Base-by-base conservation (phyloP, 73 alveolate species). In the Symbiodinium natans region DNA sequence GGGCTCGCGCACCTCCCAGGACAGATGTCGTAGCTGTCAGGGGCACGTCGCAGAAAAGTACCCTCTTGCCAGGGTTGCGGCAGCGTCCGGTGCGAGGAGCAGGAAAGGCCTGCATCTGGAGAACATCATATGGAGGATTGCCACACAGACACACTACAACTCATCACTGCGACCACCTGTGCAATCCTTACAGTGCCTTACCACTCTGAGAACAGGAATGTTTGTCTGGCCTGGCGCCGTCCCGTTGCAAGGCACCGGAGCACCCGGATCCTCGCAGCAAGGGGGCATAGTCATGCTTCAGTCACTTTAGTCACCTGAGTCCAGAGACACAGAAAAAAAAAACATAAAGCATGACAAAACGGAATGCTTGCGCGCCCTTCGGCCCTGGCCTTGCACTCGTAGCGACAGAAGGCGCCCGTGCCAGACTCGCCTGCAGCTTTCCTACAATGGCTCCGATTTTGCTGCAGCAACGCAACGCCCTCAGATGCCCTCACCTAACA, bases 351-450 rank as follows among this genome's bases (percentile, higher is more conserved):
- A n/a, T n/a, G n/a, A n/a, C n/a, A n/a, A n/a, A n/a, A n/a, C n/a
- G n/a, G n/a, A n/a, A n/a, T n/a, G n/a, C n/a, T n/a, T n/a, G n/a
- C n/a, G n/a, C n/a, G n/a, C n/a, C n/a, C n/a, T n/a, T n/a, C n/a
- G n/a, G n/a, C n/a, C n/a, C n/a, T n/a, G 10, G 86, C 95, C 95
- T 88, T 82, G 86, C 95, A 88, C 52, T 88, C 80, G 71, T 88
- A 88, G 42, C 95, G 73, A 43, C 95, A 88, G 42, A 88, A 88
- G 95, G 95, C 95, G 1, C 95, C 95, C 29, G 95, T 88, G 17
- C 95, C 95, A 2, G 86, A 71, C 31, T 88, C 95, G 21, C 94
- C 94, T 87, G n/a, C n/a, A n/a, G n/a, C n/a, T n/a, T n/a, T n/a
- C n/a, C n/a, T n/a, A n/a, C n/a, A n/a, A n/a, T n/a, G n/a, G n/a